Conservation (phyloP, 2,329 filamentous ascomycete genomes). For the Botrytis byssoidea region DNA sequence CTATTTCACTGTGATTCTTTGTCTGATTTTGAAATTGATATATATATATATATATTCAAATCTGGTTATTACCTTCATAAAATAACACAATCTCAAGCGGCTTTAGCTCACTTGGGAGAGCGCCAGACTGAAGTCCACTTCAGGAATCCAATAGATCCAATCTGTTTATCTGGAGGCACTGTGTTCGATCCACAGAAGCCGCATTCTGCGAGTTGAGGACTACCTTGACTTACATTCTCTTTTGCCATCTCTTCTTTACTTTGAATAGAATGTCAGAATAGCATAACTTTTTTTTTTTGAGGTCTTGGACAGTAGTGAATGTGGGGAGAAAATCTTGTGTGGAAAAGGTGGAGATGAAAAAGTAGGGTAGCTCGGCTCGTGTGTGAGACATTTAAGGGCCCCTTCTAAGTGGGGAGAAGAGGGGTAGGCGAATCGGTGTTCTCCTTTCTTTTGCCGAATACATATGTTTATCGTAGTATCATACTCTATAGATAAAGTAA, state of each 20-base stretch:
- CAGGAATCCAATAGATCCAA: not conserved
- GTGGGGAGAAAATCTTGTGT: not conserved
- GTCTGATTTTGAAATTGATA: not conserved
- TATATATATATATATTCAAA: accelerated
- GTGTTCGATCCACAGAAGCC: slow-evolving; percentile 1
- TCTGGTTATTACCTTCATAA: accelerated
- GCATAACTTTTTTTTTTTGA: not conserved
- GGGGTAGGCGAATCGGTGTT: not conserved
- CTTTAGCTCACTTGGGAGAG: not conserved
- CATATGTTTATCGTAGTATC: not conserved
- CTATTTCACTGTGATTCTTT: not conserved
- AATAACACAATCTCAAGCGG: not conserved
- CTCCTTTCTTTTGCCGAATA: not conserved
- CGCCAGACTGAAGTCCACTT: not conserved
- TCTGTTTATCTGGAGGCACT: not conserved
- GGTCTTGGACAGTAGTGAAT: not conserved
- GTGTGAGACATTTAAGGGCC: not conserved
- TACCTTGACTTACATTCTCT: not conserved
- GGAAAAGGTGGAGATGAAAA: not conserved
- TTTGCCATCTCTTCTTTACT: not conserved
- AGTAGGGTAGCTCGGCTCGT: not conserved
- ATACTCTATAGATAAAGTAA: not conserved
- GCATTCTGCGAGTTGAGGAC: not conserved
- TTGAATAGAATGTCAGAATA: not conserved
- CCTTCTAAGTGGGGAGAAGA: not conserved